These are phyloP conservation scores for Boletellus sp. DNA, from an alignment of 1,284 basidiomycete genomes.

Conservation along the genomic window DNA sequence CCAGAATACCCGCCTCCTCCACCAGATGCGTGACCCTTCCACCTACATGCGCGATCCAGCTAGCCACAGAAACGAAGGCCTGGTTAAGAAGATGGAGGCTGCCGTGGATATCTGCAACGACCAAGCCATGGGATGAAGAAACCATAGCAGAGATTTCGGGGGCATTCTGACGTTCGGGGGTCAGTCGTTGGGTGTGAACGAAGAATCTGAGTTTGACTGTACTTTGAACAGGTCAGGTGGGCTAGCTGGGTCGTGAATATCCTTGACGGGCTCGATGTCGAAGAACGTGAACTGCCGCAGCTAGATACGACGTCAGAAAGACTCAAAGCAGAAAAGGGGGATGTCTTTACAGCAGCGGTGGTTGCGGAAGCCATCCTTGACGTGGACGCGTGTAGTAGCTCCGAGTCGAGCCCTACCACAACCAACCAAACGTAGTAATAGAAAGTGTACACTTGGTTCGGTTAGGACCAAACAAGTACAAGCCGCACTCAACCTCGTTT, in stretches of 20 bases:
- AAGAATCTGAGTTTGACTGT: constrained; percentile 5
- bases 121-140: constrained; percentile 58
- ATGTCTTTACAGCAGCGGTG: constrained; percentile 15
- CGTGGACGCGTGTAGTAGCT: no score
- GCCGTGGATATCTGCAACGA: constrained; percentile 82
- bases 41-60: constrained; percentile 75
- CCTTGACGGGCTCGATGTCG: constrained; percentile 70
- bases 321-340: neutral
- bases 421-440: no score
- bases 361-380: neutral
- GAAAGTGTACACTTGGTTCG: no score
- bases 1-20: constrained; percentile 72
- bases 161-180: constrained; percentile 43
- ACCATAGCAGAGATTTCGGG: constrained; percentile 69
- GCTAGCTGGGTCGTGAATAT: constrained; percentile 71
- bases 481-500: no score
- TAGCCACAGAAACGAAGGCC: constrained; percentile 68
- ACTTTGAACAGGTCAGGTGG: constrained; percentile 79
- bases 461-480: no score
- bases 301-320: constrained; percentile 36
- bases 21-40: constrained; percentile 83
- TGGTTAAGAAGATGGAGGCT: constrained; percentile 72
- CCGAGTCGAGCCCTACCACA: no score
- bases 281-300: constrained; percentile 88
- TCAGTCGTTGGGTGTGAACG: constrained; percentile 1